Percentiles rank a stretch among this genome's conserved stretches.
phyloP scores from a whole-genome alignment of 805 yeast genomes.

The Kuraishia cidri region DNA sequence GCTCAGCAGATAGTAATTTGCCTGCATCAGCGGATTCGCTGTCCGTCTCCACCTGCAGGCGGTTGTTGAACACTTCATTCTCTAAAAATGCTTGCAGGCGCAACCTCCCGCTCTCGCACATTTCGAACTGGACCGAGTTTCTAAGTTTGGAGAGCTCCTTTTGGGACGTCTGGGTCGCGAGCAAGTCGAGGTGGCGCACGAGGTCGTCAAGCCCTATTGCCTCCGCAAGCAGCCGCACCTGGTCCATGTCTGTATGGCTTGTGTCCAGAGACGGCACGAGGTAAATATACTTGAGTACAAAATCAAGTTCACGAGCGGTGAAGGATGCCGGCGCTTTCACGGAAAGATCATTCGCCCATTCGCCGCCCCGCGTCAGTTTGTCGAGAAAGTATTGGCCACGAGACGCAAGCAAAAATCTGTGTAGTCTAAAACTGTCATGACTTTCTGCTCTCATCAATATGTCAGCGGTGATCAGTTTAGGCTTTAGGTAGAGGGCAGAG shows the following conservation, averaged over 20 bases:
- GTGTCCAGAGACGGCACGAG: conserved; percentile 18
- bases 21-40: neutral
- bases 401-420: conserved; percentile 31
- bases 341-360: neutral
- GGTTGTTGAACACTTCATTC: neutral
- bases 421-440: conserved; percentile 16
- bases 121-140: neutral
- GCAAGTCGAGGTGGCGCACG: neutral
- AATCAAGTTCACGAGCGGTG: too few relatives aligned
- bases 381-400: conserved; percentile 22
- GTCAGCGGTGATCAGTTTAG: conserved; percentile 22
- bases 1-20: conserved; percentile 10
- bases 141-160: neutral
- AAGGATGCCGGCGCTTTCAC: too few relatives aligned
- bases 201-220: conserved; percentile 1
- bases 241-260: too few relatives aligned
- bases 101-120: too few relatives aligned
- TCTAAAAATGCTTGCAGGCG: neutral
- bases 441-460: conserved; percentile 16
- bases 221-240: neutral
- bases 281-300: conserved; percentile 15
- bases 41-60: too few relatives aligned
- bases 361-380: conserved; percentile 7
- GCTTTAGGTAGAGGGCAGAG: conserved; percentile 30
- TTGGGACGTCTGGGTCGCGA: neutral